Evolutionary conservation across 495 filamentous ascomycete species (phyloP), one percentile per base, ranked within the genome.

Genomic region (Lineolata rhizophorae): DNA sequence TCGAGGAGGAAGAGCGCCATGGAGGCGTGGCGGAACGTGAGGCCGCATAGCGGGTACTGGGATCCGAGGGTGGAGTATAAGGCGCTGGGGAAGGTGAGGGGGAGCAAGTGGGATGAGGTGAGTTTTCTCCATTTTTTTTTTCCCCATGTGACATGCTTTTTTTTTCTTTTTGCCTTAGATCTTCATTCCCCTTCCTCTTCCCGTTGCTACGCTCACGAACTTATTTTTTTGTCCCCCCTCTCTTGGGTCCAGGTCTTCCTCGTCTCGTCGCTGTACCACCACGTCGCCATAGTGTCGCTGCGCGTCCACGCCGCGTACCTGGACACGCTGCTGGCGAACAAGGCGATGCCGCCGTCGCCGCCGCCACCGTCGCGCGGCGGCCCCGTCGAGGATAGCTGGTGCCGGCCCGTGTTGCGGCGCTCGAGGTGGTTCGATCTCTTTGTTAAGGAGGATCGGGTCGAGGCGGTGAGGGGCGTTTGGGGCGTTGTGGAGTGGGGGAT

Each of bases 241-340:
- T 40, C 35, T 20, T 12, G 12, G 16, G 2, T 4, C 27, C 60
- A 93, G 62, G 64, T 91, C 24, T 93, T 81, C 52, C 65, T 93
- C 44, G 43, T 91, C 30, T 82, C 75, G 29, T 66, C 71, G 2
- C 55, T 93, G 31, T 80, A 83, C 49, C 81, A 90, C 48, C 83
- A 93, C 37, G 50, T 91, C 24, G 65, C 65, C 33, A 65, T 93
- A 29, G 42, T 90, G 27, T 64, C 78, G 32, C 62, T 84, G 17
- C 65, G 74, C 18, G 66, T 92, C 29, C 79, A 82, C 35, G 52
- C 54, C 13, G 50, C 55, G 11, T 69, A 90, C 37, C 50, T 85
- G 20, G 63, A 64, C 0, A 48, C 55, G 28, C 47, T 76, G 19
- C 58, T 55, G 20, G 38, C 45, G 13, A 44, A 43, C 28, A 29